phyloP scores from a whole-genome alignment of 805 yeast species.

The Zygosaccharomyces siamensis region DNA sequence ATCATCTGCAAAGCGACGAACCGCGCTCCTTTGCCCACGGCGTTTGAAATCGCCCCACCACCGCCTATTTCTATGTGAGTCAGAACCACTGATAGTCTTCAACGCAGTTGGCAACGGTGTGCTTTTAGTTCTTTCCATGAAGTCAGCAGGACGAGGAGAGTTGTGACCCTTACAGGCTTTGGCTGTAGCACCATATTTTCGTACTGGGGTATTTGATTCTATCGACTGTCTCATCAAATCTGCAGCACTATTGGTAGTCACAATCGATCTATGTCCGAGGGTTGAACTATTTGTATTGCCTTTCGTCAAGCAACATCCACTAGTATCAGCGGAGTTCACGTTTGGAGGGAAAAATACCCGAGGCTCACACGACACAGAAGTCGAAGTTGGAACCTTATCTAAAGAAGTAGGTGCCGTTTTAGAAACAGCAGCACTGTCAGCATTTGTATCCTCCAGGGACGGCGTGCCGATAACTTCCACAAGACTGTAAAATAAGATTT shows the following conservation, averaged over 20 bases:
- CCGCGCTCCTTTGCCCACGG: slow-evolving; percentile 5
- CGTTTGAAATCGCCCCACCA: slow-evolving; percentile 24
- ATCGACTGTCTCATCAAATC: slow-evolving; percentile 22
- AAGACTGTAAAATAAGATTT: slow-evolving; percentile 35
- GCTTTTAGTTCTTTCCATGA: slow-evolving; percentile 32
- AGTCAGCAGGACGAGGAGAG: neutral
- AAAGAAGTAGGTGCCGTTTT: neutral
- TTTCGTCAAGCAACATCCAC: neutral
- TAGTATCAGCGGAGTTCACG: neutral
- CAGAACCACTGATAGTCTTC: slow-evolving; percentile 18
- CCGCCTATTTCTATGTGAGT: slow-evolving; percentile 15
- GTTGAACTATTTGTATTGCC: slow-evolving; percentile 1
- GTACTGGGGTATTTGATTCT: neutral
- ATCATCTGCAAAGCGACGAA: slow-evolving; percentile 1
- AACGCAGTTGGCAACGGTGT: slow-evolving; percentile 23
- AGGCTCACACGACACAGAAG: slow-evolving; percentile 13
- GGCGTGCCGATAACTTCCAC: slow-evolving; percentile 11
- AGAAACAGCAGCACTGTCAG: neutral
- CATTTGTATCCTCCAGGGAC: neutral
- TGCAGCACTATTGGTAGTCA: slow-evolving; percentile 31
- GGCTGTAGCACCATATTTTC: neutral
- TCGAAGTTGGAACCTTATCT: slow-evolving; percentile 1
- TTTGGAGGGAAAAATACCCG: slow-evolving; percentile 13
- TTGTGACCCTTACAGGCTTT: neutral
- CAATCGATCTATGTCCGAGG: slow-evolving; percentile 28